Base-by-base conservation (phyloP, 768 basidiomycete genomes). In the Rubroboletus pulcherrimus region DNA sequence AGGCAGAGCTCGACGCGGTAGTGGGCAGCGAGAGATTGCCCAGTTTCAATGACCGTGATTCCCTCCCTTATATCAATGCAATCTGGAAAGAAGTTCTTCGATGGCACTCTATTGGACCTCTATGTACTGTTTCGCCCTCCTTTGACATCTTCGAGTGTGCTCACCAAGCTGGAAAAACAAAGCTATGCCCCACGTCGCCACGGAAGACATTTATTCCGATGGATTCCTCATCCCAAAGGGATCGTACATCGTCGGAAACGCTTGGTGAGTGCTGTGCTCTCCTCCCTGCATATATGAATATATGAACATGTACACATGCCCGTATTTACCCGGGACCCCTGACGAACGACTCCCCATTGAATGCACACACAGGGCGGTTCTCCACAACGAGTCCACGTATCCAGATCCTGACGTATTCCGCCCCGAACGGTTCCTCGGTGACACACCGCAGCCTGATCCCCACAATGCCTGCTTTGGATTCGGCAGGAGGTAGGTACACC, bases 381-480 rank as follows among this genome's bases (percentile, higher is more conserved):
- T 81, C 1, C 78, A 79, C 44, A 78, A 86, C 63, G 75, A 75
- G 2, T 65, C 73, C 7, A 67, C 45, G 5, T 75, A 76, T 52
- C 63, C 67, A 7, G 63, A 74, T 43, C 74, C 75, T 2, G 38
- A 41, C 1, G 54, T 41, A 2, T 75, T 75, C 53, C 61, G 57
- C 3, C 74, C 75, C 7, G 75, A 76, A 31, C 66, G 74, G 12
- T 76, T 63, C 48, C 60, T 72, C 0, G 65, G 68, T 0, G 46
- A 59, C 0, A 55, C 26, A 2, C 59, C 67, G 0, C 59, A 66
- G 21, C 57, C 60, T 1, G 64, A 67, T 38, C 63, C 64, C 1
- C 56, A 52, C 4, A 57, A 14, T 5, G 51, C 29, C 2, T 61
- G 57, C n/a, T 71, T 71, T 43, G 70, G 70, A 6, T 73, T 26